Conservation (phyloP, 305 asterid species). For the Nicotiana rustica region DNA sequence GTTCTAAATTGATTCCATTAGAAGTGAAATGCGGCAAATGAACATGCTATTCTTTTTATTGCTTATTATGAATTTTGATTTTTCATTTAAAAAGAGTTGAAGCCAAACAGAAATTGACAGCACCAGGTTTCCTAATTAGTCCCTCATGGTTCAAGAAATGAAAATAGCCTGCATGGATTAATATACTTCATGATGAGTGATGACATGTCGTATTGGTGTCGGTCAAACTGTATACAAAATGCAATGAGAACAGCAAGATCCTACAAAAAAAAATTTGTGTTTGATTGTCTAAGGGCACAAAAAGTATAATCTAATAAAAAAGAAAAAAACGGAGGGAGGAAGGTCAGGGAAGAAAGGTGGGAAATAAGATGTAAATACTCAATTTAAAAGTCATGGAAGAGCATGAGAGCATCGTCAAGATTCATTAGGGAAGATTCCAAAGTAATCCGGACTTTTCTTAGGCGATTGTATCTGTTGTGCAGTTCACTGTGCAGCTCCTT, state of each 20-base stretch:
- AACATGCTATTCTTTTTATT: neutral
- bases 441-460: conserved; percentile 50
- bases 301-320: neutral
- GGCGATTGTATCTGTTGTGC: conserved; percentile 44
- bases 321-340: neutral
- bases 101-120: neutral
- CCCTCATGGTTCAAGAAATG: neutral
- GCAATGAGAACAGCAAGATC: neutral
- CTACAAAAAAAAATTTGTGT: neutral
- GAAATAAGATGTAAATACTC: neutral
- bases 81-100: neutral
- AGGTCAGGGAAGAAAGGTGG: conserved; percentile 4
- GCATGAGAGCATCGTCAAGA: conserved; percentile 72
- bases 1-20: neutral
- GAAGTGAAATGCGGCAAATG: neutral
- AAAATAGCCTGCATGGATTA: neutral
- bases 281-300: neutral
- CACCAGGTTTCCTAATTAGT: neutral
- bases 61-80: neutral
- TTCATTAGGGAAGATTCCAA: conserved; percentile 69
- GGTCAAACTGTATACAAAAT: neutral
- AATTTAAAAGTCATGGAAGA: conserved; percentile 67
- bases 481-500: conserved; percentile 56
- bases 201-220: neutral
- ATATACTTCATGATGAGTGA: neutral